Evolutionary conservation across 352 stramenopile genomes (phyloP).

Genomic region (Aphanomyces astaci): DNA sequence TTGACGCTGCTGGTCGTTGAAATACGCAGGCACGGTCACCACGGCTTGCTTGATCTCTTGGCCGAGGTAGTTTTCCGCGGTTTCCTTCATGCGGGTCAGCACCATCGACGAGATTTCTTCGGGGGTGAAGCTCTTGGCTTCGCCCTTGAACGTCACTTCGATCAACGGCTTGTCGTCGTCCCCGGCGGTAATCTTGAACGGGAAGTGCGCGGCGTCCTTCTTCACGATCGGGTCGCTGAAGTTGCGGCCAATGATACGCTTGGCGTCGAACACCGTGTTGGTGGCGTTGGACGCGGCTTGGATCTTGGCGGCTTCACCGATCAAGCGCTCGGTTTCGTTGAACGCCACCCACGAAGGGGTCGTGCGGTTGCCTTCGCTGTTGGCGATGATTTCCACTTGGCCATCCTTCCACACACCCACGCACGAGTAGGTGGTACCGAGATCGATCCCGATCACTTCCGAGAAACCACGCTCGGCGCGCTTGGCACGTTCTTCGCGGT

Average conservation of each 20-base stretch:
- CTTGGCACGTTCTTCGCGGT: slow-evolving; percentile 76
- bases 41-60: slow-evolving; percentile 68
- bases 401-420: slow-evolving; percentile 97
- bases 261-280: slow-evolving; percentile 97
- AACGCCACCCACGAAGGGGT: slow-evolving; percentile 95
- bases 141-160: slow-evolving; percentile 75
- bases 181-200: slow-evolving; percentile 71
- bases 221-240: slow-evolving; percentile 88
- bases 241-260: slow-evolving; percentile 93
- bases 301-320: slow-evolving; percentile 93
- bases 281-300: slow-evolving; percentile 89
- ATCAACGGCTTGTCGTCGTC: slow-evolving; percentile 72
- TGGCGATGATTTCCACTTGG: slow-evolving; percentile 93
- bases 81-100: slow-evolving; percentile 71
- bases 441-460: slow-evolving; percentile 90
- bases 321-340: slow-evolving; percentile 91
- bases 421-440: slow-evolving; percentile 96
- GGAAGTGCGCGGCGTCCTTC: slow-evolving; percentile 53
- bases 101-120: slow-evolving; percentile 87
- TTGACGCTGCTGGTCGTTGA: slow-evolving; percentile 93
- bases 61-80: slow-evolving; percentile 36
- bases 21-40: slow-evolving; percentile 93
- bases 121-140: slow-evolving; percentile 72
- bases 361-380: slow-evolving; percentile 93
- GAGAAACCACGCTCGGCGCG: slow-evolving; percentile 81